phyloP scores from a whole-genome alignment of 192 early-diverging fungal species.

The Glomus cerebriforme region DNA sequence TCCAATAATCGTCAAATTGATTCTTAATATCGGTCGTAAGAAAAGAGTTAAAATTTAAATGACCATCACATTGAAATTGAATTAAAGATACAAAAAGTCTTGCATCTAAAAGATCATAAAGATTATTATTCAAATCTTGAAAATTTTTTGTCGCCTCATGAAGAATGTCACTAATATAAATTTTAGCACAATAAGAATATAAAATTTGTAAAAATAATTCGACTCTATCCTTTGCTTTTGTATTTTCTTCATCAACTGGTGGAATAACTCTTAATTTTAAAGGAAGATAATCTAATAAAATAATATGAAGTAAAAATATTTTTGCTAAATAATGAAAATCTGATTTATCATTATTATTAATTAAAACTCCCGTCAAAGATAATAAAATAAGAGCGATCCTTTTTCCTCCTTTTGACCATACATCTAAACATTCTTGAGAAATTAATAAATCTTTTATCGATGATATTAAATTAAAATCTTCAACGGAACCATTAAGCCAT shows the following conservation, averaged over 20 bases:
- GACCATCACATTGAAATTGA: neutral
- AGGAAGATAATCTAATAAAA: conserved; percentile 29
- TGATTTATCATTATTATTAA: neutral
- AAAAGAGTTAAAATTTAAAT: neutral
- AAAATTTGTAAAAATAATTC: neutral
- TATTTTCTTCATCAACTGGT: neutral
- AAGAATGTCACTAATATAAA: neutral
- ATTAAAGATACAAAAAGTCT: conserved; percentile 20
- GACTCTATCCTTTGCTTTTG: too few relatives aligned
- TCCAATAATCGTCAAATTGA: conserved; percentile 9
- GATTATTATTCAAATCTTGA: conserved; percentile 12
- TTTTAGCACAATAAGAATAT: neutral
- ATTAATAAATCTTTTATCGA: neutral
- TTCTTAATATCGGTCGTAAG: conserved; percentile 24
- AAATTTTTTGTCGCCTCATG: neutral
- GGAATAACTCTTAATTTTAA: conserved; percentile 4
- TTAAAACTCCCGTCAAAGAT: neutral
- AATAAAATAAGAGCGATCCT: neutral
- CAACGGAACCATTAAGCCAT: too few relatives aligned
- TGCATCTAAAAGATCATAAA: conserved; percentile 29
- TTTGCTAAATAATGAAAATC: neutral
- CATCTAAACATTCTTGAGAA: neutral
- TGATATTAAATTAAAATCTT: neutral
- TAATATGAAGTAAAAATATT: conserved; percentile 27
- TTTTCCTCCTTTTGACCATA: neutral